A percentile compares a stretch with the other conserved stretches of the same genome.
Evolutionary conservation across 306 rosid genomes (phyloP).

Genomic region (Vigna radiata): DNA sequence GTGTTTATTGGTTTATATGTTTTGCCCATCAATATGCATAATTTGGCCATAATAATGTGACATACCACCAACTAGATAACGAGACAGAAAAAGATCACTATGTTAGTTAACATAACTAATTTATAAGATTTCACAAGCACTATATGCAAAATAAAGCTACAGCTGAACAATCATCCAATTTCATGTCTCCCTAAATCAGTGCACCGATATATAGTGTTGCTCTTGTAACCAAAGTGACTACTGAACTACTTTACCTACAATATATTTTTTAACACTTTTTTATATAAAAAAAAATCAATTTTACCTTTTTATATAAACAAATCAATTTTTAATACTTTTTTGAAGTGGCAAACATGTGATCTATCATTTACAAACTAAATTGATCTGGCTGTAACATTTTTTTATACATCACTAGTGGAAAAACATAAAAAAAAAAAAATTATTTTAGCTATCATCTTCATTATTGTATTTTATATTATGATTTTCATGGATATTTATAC

Average conservation of each 20-base stretch:
- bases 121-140: conserved; percentile 16
- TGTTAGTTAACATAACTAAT: neutral
- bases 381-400: no score
- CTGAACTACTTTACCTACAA: conserved; percentile 8
- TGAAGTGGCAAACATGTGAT: no score
- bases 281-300: no score
- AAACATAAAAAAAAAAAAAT: no score
- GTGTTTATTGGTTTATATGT: neutral
- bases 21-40: neutral
- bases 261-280: no score
- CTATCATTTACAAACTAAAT: no score
- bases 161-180: conserved; percentile 8
- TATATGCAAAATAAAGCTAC: neutral
- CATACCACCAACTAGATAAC: conserved; percentile 11
- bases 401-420: no score
- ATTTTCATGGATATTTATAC: no score
- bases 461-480: no score
- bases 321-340: no score
- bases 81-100: conserved; percentile 12
- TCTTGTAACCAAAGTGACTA: neutral
- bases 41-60: neutral
- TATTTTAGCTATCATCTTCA: no score
- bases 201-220: neutral
- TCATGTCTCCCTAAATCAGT: conserved; percentile 11
- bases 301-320: no score